These are phyloP conservation scores for Ceriops zippeliana DNA, from an alignment of 345 rosid genomes.

Conservation along the genomic window DNA sequence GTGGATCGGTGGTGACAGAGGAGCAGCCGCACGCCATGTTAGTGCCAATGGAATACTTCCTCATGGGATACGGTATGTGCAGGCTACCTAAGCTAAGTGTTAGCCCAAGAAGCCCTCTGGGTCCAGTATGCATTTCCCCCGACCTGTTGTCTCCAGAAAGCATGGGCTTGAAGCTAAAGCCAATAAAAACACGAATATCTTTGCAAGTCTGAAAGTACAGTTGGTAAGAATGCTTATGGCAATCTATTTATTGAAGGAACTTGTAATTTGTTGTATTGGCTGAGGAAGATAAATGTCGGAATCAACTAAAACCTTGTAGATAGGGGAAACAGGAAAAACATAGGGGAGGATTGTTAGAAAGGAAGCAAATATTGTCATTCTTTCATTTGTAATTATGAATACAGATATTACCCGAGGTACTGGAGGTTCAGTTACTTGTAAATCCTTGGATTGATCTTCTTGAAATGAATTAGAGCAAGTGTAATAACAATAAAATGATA, in stretches of 20 bases:
- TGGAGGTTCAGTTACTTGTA: conserved; percentile 21
- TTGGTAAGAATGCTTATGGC: neutral
- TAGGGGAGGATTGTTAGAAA: conserved; percentile 12
- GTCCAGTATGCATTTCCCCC: conserved; percentile 28
- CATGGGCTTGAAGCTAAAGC: conserved; percentile 34
- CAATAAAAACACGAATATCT: conserved; percentile 22
- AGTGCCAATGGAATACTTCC: conserved; percentile 30
- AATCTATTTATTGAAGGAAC: neutral
- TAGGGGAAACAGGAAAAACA: conserved; percentile 29
- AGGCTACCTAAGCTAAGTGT: conserved; percentile 19
- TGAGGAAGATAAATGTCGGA: conserved; percentile 3
- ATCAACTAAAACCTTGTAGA: conserved; percentile 29
- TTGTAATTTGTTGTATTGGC: conserved; percentile 21
- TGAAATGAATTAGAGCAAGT: conserved; percentile 1
- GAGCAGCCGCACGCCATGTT: conserved; percentile 33
- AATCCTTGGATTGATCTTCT: conserved; percentile 31
- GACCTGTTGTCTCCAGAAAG: conserved; percentile 34
- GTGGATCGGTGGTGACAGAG: conserved; percentile 33
- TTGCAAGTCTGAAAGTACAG: neutral
- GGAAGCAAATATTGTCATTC: conserved; percentile 18
- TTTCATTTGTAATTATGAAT: conserved; percentile 55
- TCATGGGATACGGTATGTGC: conserved; percentile 28
- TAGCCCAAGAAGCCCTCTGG: conserved; percentile 31
- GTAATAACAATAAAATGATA: no score
- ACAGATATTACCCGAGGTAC: conserved; percentile 10